Conservation (phyloP, 2,329 filamentous ascomycete species). For the Aspergillus persii region DNA sequence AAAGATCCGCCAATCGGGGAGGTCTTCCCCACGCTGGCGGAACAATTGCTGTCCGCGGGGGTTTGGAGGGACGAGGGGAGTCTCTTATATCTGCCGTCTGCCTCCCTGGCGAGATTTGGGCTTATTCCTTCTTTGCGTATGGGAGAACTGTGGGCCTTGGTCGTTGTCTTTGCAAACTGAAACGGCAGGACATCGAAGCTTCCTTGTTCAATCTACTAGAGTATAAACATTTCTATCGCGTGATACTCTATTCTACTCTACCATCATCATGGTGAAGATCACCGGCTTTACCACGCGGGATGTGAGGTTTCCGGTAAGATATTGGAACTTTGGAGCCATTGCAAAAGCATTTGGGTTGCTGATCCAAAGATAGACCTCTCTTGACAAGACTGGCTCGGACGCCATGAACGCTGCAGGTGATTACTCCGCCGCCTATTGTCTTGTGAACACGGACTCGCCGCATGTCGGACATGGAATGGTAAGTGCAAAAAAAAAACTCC, state of each 20-base stretch:
- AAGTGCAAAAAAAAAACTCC: conserved; percentile 7
- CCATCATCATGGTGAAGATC: conserved; percentile 58
- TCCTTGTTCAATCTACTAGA: neutral
- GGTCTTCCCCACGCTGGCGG: conserved; percentile 4
- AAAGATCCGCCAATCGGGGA: conserved; percentile 27
- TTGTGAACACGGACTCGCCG: conserved; percentile 73
- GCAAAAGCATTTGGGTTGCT: neutral
- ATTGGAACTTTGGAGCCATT: neutral
- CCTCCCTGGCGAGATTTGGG: neutral
- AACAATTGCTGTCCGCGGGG: neutral
- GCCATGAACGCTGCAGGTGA: conserved; percentile 94
- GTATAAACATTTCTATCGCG: neutral
- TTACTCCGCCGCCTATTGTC: conserved; percentile 93
- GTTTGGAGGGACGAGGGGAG: conserved; percentile 2
- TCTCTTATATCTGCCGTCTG: neutral
- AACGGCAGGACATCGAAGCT: neutral
- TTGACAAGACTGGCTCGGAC: conserved; percentile 94
- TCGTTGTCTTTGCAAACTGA: neutral
- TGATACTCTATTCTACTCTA: neutral
- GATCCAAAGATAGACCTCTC: conserved; percentile 62
- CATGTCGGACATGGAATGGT: conserved; percentile 44
- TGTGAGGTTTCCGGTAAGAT: conserved; percentile 66
- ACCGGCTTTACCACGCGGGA: conserved; percentile 70
- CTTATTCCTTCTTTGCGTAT: neutral
- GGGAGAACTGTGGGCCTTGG: neutral